These are phyloP conservation scores for Russula foetens DNA, from an alignment of 768 basidiomycete genomes.

Conservation along the genomic window DNA sequence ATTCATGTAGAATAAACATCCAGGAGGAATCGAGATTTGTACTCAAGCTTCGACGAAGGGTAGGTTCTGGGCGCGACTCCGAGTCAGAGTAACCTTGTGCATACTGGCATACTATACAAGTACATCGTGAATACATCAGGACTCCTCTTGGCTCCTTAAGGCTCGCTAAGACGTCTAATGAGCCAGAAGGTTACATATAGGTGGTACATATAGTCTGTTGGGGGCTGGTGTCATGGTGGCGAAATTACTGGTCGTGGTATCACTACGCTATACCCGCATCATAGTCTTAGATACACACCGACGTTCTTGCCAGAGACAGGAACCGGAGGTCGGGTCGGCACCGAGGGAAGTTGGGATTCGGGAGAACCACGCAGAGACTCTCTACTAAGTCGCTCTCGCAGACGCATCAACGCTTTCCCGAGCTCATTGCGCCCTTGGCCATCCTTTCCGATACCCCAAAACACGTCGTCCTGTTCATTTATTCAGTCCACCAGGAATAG, in stretches of 20 bases:
- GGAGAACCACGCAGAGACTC: neutral
- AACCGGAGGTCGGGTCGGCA: neutral
- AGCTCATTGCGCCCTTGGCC: conserved; percentile 34
- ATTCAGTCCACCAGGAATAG: conserved; percentile 20
- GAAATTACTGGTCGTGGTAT: neutral
- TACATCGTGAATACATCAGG: neutral
- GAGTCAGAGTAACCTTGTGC: neutral
- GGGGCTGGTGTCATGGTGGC: neutral
- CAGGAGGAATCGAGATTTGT: neutral
- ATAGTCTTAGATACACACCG: neutral
- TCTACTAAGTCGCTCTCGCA: conserved; percentile 26
- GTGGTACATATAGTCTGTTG: neutral
- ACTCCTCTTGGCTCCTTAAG: too few relatives aligned
- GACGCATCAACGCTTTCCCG: conserved; percentile 33
- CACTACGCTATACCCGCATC: neutral
- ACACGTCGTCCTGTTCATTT: conserved; percentile 27
- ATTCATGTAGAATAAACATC: neutral
- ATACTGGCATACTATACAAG: neutral
- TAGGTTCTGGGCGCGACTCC: neutral
- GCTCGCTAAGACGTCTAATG: too few relatives aligned
- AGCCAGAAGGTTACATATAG: neutral
- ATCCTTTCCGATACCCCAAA: conserved; percentile 37
- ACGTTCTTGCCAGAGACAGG: neutral
- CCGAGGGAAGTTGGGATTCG: neutral
- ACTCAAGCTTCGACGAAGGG: neutral